Conservation (phyloP, 140 eudicot species). For the Oenanthe javanica region DNA sequence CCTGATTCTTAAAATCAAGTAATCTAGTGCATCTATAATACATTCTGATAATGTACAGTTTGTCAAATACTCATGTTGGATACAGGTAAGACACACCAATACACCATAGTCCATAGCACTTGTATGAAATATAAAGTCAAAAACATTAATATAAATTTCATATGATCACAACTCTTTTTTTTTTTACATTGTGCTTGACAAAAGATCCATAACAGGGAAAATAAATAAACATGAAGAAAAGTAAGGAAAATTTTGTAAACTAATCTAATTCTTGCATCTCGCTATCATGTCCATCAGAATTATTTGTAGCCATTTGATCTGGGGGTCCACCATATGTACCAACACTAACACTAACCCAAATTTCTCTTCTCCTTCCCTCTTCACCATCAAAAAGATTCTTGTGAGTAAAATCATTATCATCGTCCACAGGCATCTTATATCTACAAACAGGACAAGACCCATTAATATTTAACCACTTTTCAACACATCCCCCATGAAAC, state of each 20-base stretch:
- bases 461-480: slow-evolving; percentile 61
- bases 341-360: slow-evolving; percentile 43
- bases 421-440: slow-evolving; percentile 49
- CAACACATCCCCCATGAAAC: slow-evolving; percentile 68
- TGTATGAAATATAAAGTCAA: too few species aligned
- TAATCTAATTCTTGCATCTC: background rate
- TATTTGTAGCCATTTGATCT: slow-evolving; percentile 7
- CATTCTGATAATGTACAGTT: background rate
- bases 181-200: background rate
- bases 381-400: slow-evolving; percentile 16
- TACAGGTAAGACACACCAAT: background rate
- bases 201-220: background rate
- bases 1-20: background rate
- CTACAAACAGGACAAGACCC: slow-evolving; percentile 84
- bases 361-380: slow-evolving; percentile 25
- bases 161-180: too few species aligned
- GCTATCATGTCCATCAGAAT: background rate
- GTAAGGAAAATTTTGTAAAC: background rate
- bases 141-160: too few species aligned
- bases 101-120: too few species aligned
- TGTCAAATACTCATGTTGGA: background rate
- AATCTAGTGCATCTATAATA: background rate
- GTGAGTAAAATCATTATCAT: slow-evolving; percentile 20
- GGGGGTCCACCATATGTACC: slow-evolving; percentile 19
- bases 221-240: background rate